phyloP scores from a whole-genome alignment of 2,329 filamentous ascomycete species.

The Aspergillus fumigatiaffinis region DNA sequence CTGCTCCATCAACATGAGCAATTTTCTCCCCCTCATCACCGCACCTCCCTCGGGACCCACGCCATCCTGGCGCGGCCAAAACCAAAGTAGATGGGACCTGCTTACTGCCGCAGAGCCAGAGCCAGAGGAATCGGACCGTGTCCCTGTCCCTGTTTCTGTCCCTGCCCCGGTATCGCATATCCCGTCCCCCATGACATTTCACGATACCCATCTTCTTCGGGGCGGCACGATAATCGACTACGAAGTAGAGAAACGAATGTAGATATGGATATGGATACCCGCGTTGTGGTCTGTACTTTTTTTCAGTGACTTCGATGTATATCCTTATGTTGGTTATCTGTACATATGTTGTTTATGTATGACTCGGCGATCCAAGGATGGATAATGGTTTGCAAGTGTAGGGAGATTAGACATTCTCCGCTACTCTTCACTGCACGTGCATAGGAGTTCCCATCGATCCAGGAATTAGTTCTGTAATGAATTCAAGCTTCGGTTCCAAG shows the following conservation, averaged over 20 bases:
- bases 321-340: neutral
- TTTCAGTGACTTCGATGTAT: neutral
- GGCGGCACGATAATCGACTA: neutral
- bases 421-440: too few species aligned
- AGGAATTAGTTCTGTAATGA: too few species aligned
- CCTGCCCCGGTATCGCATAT: neutral
- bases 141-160: too few species aligned
- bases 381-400: neutral
- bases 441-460: too few species aligned
- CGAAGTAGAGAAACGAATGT: neutral
- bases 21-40: slow-evolving; percentile 23
- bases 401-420: too few species aligned
- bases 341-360: neutral
- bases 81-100: neutral
- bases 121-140: neutral
- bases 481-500: too few species aligned
- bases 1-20: slow-evolving; percentile 25
- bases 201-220: neutral
- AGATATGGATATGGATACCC: neutral
- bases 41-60: slow-evolving; percentile 1
- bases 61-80: neutral
- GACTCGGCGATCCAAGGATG: neutral
- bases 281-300: neutral
- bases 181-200: neutral
- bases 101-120: neutral